phyloP scores from a whole-genome alignment of 2,329 filamentous ascomycete genomes.

The Penicillium glabrum region DNA sequence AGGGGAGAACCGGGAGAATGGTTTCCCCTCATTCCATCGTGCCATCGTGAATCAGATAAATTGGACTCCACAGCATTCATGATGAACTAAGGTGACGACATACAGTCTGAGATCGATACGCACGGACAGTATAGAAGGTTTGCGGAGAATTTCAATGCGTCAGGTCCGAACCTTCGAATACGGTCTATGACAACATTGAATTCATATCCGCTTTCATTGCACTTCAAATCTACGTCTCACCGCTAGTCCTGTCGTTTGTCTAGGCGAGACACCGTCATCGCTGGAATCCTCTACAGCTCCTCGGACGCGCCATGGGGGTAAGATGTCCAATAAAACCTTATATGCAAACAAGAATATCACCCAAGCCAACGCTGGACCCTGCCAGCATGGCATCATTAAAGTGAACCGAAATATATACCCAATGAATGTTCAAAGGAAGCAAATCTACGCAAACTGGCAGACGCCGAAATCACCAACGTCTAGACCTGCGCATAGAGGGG shows the following conservation, averaged over 20 bases:
- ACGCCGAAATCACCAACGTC: not conserved
- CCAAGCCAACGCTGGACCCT: not conserved
- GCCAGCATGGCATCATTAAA: constrained; percentile 2
- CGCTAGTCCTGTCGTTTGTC: not conserved
- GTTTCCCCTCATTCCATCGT: not conserved
- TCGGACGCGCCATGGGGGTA: not conserved
- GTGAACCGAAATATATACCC: not conserved
- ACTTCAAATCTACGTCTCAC: not conserved
- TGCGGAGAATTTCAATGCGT: not conserved
- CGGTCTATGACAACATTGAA: not conserved
- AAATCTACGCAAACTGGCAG: not conserved
- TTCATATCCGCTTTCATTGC: not conserved
- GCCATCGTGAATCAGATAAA: not conserved
- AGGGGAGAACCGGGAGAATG: not conserved
- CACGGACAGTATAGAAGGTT: not conserved
- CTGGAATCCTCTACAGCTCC: not conserved
- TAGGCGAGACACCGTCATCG: not conserved
- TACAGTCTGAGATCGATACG: not conserved
- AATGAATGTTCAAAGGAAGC: not conserved
- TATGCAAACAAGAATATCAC: not conserved
- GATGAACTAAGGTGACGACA: not conserved
- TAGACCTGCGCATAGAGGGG: constrained; percentile 41
- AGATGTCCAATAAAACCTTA: constrained; percentile 8
- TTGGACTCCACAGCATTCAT: not conserved
- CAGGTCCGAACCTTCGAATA: not conserved